Base-by-base conservation (phyloP, 768 basidiomycete species). In the Mycena polygramma region DNA sequence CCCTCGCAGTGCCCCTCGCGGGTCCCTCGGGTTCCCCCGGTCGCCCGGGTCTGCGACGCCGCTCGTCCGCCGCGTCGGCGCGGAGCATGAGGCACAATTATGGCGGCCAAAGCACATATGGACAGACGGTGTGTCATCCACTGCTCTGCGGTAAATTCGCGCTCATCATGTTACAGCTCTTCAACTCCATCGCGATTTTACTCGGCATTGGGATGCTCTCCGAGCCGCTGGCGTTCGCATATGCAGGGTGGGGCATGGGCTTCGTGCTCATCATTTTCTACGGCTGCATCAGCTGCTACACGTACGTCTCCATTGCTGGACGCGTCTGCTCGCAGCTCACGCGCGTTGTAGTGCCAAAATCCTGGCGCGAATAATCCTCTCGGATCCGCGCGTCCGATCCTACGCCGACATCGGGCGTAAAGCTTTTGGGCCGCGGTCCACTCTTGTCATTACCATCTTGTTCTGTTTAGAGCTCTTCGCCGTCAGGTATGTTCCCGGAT, bases 391-490 rank as follows among this genome's bases (percentile, higher is more conserved):
- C 7, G 76, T 97, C 39, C 88, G 89, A 26, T 95, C 96, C 9
- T 99, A 98, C 77, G 90, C 95, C 7, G 97, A 99, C 77, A 94
- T 98, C 71, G 95, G 94, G 24, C 88, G 89, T 61, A 95, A 94
- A 76, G 96, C 97, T 3, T 97, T 97, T 79, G 97, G 97, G 1
- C 86, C 87, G 10, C 86, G 85, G 46, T 92, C 92, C 0, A 90
- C 88, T 37, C 81, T 89, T 0, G 74, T 92, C 39, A 93, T 94
- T 64, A 91, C 89, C 72, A 68, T 86, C 10, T 84, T 98, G 70
- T 97, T 98, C 78, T 95, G 94, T 74, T 82, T 97, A 14, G 96
- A 98, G 79, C 80, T 96, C 10, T 97, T 97, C 77, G 90, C 94
- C 37, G 87, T 97, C 45, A 89, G 92, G 93, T 93, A 66, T 30